These are phyloP conservation scores for Podosphaera xanthii DNA, from an alignment of 2,329 filamentous ascomycete genomes.

Conservation along the genomic window DNA sequence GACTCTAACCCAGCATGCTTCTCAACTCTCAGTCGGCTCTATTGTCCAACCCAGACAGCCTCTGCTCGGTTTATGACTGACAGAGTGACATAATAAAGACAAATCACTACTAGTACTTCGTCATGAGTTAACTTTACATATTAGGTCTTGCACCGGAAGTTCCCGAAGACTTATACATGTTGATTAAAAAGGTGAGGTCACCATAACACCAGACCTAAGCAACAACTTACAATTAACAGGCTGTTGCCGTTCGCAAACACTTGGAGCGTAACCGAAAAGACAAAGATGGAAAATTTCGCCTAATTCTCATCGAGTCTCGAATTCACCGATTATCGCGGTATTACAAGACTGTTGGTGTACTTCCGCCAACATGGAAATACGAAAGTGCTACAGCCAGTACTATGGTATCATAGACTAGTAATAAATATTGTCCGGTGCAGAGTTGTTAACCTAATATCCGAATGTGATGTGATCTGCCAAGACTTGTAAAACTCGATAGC, in stretches of 20 bases:
- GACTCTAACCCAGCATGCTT: not conserved
- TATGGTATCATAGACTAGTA: constrained; percentile 54
- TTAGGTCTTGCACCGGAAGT: constrained; percentile 93
- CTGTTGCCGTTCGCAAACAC: constrained; percentile 98
- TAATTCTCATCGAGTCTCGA: constrained; percentile 99
- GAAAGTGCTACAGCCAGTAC: constrained; percentile 92
- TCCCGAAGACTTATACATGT: constrained; percentile 98
- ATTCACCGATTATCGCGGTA: constrained; percentile 99
- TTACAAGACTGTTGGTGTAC: constrained; percentile 87
- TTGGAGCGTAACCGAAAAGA: constrained; percentile 99
- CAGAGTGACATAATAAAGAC: constrained; percentile 37
- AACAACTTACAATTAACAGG: constrained; percentile 22
- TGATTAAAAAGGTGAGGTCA: constrained; percentile 92
- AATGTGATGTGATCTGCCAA: too few relatives aligned
- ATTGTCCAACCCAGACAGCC: constrained; percentile 27
- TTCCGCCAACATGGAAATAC: constrained; percentile 94
- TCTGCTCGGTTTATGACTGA: constrained; percentile 82
- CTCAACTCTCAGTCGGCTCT: not conserved
- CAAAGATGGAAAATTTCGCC: constrained; percentile 99
- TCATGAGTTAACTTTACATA: constrained; percentile 70
- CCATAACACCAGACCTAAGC: not conserved
- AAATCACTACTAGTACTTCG: constrained; percentile 57
- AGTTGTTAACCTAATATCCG: too few relatives aligned
- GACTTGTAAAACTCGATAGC: too few relatives aligned
- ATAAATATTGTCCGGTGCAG: not conserved